phyloP scores from a whole-genome alignment of 1,139 yeast genomes.

The Yamadazyma atmosphaerica region DNA sequence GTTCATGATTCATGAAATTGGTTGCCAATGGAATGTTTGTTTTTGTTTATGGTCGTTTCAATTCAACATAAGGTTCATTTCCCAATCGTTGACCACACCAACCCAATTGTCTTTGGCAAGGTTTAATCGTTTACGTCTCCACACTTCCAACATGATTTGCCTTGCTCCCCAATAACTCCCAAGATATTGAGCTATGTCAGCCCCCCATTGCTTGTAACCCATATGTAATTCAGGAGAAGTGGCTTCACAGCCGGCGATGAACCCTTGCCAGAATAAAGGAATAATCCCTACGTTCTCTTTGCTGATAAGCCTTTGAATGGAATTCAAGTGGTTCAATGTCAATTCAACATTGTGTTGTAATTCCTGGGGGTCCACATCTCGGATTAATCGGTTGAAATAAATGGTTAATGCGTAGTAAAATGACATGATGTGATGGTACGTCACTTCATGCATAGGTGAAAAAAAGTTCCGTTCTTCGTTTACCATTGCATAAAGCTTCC shows the following conservation, averaged over 20 bases:
- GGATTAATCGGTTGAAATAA: constrained; percentile 71
- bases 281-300: constrained; percentile 59
- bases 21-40: background rate
- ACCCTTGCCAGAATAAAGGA: constrained; percentile 88
- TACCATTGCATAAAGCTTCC: constrained; percentile 41
- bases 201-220: constrained; percentile 79
- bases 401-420: constrained; percentile 74
- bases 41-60: constrained; percentile 15
- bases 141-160: constrained; percentile 81
- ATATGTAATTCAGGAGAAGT: constrained; percentile 56
- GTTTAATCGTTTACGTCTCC: constrained; percentile 69
- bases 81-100: constrained; percentile 80
- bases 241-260: constrained; percentile 86
- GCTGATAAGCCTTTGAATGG: constrained; percentile 58
- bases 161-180: constrained; percentile 89
- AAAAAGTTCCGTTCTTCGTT: constrained; percentile 34
- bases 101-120: constrained; percentile 72
- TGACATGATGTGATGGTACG: constrained; percentile 81
- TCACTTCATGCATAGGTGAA: constrained; percentile 65
- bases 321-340: constrained; percentile 65
- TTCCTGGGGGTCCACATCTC: constrained; percentile 49
- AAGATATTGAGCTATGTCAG: constrained; percentile 69
- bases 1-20: too few relatives aligned
- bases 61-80: constrained; percentile 76
- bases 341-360: constrained; percentile 61